Conservation (phyloP, 345 rosid species). For the Citrus hindsii region DNA sequence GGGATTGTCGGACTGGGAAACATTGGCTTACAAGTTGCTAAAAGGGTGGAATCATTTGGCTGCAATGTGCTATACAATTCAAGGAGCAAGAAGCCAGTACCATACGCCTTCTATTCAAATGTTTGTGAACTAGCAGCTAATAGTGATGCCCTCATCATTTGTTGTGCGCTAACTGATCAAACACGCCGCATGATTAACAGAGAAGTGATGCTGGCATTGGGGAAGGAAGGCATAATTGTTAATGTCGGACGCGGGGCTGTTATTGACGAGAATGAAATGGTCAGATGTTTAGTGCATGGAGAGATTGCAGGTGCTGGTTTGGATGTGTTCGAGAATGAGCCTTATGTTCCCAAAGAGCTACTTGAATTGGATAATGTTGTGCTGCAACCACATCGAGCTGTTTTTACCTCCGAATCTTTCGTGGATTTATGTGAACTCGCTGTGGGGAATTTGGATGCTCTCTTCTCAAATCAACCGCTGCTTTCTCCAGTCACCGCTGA, state of each 20-base stretch:
- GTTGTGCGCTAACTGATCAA: slow-evolving; percentile 34
- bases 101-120: slow-evolving; percentile 31
- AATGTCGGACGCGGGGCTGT: slow-evolving; percentile 47
- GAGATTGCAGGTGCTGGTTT: slow-evolving; percentile 56
- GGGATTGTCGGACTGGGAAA: slow-evolving; percentile 57
- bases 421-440: slow-evolving; percentile 25
- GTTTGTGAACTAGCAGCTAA: slow-evolving; percentile 34
- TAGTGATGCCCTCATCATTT: slow-evolving; percentile 37
- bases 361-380: slow-evolving; percentile 40
- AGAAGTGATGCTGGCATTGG: slow-evolving; percentile 37
- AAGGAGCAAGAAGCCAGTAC: slow-evolving; percentile 28
- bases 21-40: slow-evolving; percentile 36
- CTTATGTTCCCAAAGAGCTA: slow-evolving; percentile 40
- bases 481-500: too few relatives aligned
- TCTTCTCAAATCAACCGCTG: slow-evolving; percentile 37
- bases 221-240: slow-evolving; percentile 41
- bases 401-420: slow-evolving; percentile 37
- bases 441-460: slow-evolving; percentile 48
- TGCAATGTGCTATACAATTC: slow-evolving; percentile 41
- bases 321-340: slow-evolving; percentile 64
- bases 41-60: slow-evolving; percentile 39
- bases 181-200: slow-evolving; percentile 42
- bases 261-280: slow-evolving; percentile 50
- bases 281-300: slow-evolving; percentile 35
- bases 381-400: slow-evolving; percentile 45